Percentiles rank a stretch among this genome's conserved stretches.
phyloP scores from a whole-genome alignment of 306 rosid species.

The Castanea crenata region DNA sequence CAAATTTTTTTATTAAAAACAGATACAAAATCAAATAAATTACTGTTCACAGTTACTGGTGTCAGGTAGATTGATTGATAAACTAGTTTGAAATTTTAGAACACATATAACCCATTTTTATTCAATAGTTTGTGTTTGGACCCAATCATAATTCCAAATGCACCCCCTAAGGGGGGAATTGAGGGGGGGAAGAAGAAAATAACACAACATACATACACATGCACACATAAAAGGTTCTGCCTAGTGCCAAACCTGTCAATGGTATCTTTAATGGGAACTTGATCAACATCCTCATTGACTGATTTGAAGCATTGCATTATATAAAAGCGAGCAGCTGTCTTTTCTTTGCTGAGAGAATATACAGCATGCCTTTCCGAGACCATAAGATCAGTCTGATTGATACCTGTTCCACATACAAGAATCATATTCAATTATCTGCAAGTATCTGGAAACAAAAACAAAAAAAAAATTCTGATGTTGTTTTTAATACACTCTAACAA shows the following conservation, averaged over 20 bases:
- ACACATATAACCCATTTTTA: not conserved
- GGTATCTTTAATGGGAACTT: slow-evolving; percentile 53
- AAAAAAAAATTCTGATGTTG: not conserved
- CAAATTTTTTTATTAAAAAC: not conserved
- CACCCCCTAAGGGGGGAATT: not conserved
- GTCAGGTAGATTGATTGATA: not conserved
- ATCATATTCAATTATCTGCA: slow-evolving; percentile 25
- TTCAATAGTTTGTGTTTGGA: not conserved
- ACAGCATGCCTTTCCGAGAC: slow-evolving; percentile 59
- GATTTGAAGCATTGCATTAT: slow-evolving; percentile 54
- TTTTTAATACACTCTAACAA: slow-evolving; percentile 3
- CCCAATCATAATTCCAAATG: not conserved
- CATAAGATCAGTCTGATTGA: slow-evolving; percentile 41
- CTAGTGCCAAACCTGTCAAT: slow-evolving; percentile 48
- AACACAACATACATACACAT: not conserved
- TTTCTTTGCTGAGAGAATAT: slow-evolving; percentile 66
- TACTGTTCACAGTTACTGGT: not conserved
- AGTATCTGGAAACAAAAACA: not conserved
- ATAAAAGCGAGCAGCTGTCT: slow-evolving; percentile 57
- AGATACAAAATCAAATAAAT: not conserved
- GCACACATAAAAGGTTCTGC: not conserved
- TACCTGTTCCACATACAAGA: slow-evolving; percentile 47
- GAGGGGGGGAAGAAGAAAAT: not conserved
- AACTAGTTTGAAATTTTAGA: not conserved
- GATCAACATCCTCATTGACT: slow-evolving; percentile 27